phyloP scores from a whole-genome alignment of 768 basidiomycete species.

The Naganishia friedmannii region DNA sequence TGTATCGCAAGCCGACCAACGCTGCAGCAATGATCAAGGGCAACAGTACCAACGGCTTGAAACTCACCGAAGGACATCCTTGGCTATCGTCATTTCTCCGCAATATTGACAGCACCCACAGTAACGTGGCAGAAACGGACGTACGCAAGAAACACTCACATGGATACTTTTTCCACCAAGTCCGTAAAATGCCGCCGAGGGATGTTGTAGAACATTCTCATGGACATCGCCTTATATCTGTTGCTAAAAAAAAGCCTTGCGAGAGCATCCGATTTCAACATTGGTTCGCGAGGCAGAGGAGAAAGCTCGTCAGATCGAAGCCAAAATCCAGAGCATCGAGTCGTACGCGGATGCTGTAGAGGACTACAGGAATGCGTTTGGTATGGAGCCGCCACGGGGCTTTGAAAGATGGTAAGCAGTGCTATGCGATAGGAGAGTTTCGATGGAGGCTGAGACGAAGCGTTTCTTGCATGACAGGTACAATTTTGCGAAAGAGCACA shows the following conservation, averaged over 20 bases:
- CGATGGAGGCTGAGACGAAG: no score
- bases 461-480: constrained; percentile 4
- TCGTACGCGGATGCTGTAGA: constrained; percentile 22
- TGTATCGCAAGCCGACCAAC: no score
- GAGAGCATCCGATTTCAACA: constrained; percentile 23
- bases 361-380: constrained; percentile 18
- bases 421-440: no score
- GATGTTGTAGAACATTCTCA: neutral
- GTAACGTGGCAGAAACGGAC: no score
- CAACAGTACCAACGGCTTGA: no score
- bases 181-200: neutral
- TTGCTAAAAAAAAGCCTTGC: neutral
- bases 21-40: no score
- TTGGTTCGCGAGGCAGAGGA: constrained; percentile 16
- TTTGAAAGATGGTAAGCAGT: constrained; percentile 27
- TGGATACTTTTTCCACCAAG: no score
- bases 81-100: no score
- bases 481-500: constrained; percentile 20
- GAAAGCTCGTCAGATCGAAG: constrained; percentile 19
- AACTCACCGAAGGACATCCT: no score
- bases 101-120: no score
- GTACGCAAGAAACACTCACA: no score
- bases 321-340: constrained; percentile 17
- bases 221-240: neutral
- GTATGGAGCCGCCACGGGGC: constrained; percentile 26